Conservation (phyloP, 176 grass and related monocot genomes). For the Areca catechu region DNA sequence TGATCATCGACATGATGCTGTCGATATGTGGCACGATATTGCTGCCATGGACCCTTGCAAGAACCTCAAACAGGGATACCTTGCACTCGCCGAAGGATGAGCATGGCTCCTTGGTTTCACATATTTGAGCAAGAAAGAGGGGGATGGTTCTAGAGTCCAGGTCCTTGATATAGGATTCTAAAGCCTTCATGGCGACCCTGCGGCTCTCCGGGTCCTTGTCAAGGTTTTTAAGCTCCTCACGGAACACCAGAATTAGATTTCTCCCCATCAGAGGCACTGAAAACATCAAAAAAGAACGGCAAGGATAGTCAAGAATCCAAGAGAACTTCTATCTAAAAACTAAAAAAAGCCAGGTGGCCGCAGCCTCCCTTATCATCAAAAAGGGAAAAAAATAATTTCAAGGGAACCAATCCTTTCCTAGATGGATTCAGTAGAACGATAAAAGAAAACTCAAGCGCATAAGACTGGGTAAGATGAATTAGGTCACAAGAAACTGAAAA, state of each 20-base stretch:
- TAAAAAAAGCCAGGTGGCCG: no score
- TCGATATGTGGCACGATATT: constrained; percentile 34
- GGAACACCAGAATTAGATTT: constrained; percentile 4
- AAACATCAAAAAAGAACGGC: constrained; percentile 4
- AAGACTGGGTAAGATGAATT: no score
- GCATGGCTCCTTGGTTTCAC: constrained; percentile 17
- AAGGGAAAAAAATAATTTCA: background rate
- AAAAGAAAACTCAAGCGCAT: no score
- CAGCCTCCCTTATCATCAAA: no score
- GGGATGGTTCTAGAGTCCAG: constrained; percentile 45
- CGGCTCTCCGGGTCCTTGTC: constrained; percentile 3
- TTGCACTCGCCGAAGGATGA: constrained; percentile 24
- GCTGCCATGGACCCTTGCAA: constrained; percentile 40
- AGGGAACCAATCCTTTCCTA: no score
- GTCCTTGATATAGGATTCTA: constrained; percentile 34
- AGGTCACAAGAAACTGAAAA: no score
- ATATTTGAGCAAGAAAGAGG: constrained; percentile 46
- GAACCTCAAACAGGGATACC: constrained; percentile 42
- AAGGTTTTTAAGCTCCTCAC: constrained; percentile 17
- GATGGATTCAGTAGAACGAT: no score
- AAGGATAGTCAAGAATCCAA: background rate
- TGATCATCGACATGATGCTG: constrained; percentile 32
- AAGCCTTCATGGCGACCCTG: constrained; percentile 22
- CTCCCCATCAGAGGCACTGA: constrained; percentile 41
- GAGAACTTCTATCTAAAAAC: no score